phyloP scores from a whole-genome alignment of 2,329 filamentous ascomycete species.

The Exophiala phaeomuriformis region DNA sequence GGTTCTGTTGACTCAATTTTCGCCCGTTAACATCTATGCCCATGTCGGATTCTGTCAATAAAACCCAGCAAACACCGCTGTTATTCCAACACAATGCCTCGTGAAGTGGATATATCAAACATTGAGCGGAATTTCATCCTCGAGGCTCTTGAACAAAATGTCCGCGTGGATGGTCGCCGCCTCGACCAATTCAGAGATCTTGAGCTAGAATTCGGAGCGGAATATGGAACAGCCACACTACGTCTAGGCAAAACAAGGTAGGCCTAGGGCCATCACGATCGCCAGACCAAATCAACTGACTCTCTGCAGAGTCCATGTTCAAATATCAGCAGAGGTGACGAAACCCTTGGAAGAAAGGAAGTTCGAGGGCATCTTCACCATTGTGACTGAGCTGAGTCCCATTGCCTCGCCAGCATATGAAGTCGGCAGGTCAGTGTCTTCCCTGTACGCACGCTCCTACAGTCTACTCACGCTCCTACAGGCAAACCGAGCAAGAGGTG shows the following conservation, averaged over 20 bases:
- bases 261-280: slow-evolving; percentile 16
- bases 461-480: slow-evolving; percentile 27
- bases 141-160: slow-evolving; percentile 70
- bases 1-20: not conserved
- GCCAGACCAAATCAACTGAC: slow-evolving; percentile 2
- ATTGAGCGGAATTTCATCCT: slow-evolving; percentile 82
- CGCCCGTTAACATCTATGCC: not conserved
- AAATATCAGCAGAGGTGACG: slow-evolving; percentile 80
- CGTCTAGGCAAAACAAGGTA: slow-evolving; percentile 85
- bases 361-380: slow-evolving; percentile 92
- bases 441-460: not conserved
- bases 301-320: slow-evolving; percentile 62
- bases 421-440: slow-evolving; percentile 55
- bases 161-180: slow-evolving; percentile 75
- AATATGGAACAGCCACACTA: slow-evolving; percentile 84
- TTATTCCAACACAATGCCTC: slow-evolving; percentile 59
- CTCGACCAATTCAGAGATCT: slow-evolving; percentile 74
- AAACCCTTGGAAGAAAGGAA: slow-evolving; percentile 80
- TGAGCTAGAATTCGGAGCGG: slow-evolving; percentile 74
- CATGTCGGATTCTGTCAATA: not conserved
- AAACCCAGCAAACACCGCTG: not conserved
- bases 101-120: slow-evolving; percentile 81
- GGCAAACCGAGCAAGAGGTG: slow-evolving; percentile 75
- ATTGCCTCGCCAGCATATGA: slow-evolving; percentile 91
- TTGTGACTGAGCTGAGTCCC: slow-evolving; percentile 80